These are phyloP conservation scores for Vitis hybrid DNA, from an alignment of 177 flowering plant species.

Conservation along the genomic window DNA sequence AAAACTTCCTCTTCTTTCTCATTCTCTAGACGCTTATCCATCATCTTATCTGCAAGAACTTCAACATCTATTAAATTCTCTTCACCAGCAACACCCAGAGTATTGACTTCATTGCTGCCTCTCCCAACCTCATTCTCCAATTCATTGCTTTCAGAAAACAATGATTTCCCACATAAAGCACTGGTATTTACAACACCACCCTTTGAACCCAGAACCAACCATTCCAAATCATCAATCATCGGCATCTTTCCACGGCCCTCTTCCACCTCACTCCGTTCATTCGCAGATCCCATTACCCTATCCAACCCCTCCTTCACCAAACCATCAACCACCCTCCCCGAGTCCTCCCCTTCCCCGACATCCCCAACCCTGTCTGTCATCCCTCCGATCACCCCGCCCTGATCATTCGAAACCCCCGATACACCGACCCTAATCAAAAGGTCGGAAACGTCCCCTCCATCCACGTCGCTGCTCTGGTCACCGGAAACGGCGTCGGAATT, in stretches of 20 bases:
- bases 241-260: not conserved
- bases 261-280: not conserved
- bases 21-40: not conserved
- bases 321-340: not conserved
- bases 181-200: not conserved
- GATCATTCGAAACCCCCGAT: too few species aligned
- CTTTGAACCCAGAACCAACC: slow-evolving; percentile 2
- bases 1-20: not conserved
- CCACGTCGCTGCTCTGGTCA: slow-evolving; percentile 16
- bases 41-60: not conserved
- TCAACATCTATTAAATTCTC: not conserved
- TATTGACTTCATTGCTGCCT: not conserved
- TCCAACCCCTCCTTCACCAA: not conserved
- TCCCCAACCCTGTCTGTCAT: not conserved
- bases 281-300: slow-evolving; percentile 1
- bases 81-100: not conserved
- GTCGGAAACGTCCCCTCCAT: not conserved
- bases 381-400: not conserved
- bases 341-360: not conserved
- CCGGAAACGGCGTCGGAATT: slow-evolving; percentile 19
- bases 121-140: not conserved
- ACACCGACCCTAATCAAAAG: too few species aligned
- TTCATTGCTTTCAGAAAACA: not conserved
- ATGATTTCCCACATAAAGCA: not conserved
- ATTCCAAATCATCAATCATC: slow-evolving; percentile 1